A percentile compares a stretch with the other conserved stretches of the same genome.
Evolutionary conservation across 2,329 filamentous ascomycete genomes (phyloP).

Genomic region (Aspergillus nomiae): DNA sequence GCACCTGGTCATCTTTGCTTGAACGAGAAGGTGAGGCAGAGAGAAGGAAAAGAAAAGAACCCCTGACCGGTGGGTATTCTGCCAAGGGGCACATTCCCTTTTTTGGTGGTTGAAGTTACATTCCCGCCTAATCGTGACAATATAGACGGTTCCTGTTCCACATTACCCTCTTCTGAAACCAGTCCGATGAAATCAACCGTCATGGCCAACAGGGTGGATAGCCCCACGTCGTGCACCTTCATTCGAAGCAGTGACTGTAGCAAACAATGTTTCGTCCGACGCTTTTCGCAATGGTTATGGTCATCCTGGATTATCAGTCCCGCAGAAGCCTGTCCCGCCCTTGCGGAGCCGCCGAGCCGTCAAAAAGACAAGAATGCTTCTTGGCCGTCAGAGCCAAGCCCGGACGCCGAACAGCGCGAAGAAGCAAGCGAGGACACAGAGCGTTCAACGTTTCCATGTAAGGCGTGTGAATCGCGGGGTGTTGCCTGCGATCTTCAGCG

Average conservation of each 20-base stretch:
- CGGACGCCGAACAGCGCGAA: neutral
- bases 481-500: slow-evolving; percentile 30
- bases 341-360: slow-evolving; percentile 2
- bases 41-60: neutral
- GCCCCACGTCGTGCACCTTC: slow-evolving; percentile 3
- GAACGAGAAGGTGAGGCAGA: neutral
- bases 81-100: neutral
- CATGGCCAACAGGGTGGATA: slow-evolving; percentile 8
- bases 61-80: neutral
- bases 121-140: neutral
- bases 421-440: neutral
- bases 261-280: slow-evolving; percentile 11
- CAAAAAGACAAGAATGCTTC: neutral
- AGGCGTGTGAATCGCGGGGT: slow-evolving; percentile 31
- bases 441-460: slow-evolving; percentile 22
- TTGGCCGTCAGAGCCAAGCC: neutral
- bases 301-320: slow-evolving; percentile 13
- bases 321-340: neutral
- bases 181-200: neutral
- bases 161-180: neutral
- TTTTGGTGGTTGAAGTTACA: neutral
- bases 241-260: slow-evolving; percentile 3
- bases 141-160: neutral
- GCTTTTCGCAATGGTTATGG: slow-evolving; percentile 23
- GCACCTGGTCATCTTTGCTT: neutral